Percentiles rank a stretch among this genome's conserved stretches.
These are phyloP conservation scores for Cryphonectria radicalis DNA, from an alignment of 2,329 filamentous ascomycete genomes.

Conservation along the genomic window DNA sequence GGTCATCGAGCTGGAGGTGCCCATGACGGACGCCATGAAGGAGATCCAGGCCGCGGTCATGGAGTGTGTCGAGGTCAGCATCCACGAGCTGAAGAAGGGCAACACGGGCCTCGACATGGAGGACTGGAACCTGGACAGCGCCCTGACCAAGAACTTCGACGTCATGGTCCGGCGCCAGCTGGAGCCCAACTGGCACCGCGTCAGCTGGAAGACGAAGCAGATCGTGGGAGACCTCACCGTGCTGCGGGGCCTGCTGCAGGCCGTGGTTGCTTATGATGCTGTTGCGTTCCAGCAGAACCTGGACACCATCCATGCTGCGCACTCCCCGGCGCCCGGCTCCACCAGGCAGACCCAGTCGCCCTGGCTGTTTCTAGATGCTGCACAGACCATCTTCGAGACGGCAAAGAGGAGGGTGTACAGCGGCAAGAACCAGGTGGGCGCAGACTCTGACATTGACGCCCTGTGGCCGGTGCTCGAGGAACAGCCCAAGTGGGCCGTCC, in stretches of 20 bases:
- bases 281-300: slow-evolving; percentile 92
- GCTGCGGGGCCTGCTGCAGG: slow-evolving; percentile 80
- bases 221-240: slow-evolving; percentile 90
- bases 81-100: slow-evolving; percentile 88
- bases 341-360: slow-evolving; percentile 88
- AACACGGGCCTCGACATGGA: slow-evolving; percentile 93
- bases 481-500: slow-evolving; percentile 87
- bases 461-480: slow-evolving; percentile 86
- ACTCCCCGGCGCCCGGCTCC: slow-evolving; percentile 85
- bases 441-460: slow-evolving; percentile 58
- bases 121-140: slow-evolving; percentile 94
- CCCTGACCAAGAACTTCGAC: slow-evolving; percentile 91
- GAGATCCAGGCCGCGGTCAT: slow-evolving; percentile 93
- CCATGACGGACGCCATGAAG: slow-evolving; percentile 93
- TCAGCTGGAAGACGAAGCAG: slow-evolving; percentile 92
- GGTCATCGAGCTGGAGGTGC: slow-evolving; percentile 94
- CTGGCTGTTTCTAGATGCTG: slow-evolving; percentile 94
- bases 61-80: slow-evolving; percentile 94
- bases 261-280: slow-evolving; percentile 81
- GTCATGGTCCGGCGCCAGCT: slow-evolving; percentile 84
- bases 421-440: slow-evolving; percentile 61
- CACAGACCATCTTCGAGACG: slow-evolving; percentile 90
- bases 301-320: slow-evolving; percentile 90
- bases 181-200: slow-evolving; percentile 95
- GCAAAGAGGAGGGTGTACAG: slow-evolving; percentile 88